phyloP scores from a whole-genome alignment of 257 asterid species.

The Plantago elongata region DNA sequence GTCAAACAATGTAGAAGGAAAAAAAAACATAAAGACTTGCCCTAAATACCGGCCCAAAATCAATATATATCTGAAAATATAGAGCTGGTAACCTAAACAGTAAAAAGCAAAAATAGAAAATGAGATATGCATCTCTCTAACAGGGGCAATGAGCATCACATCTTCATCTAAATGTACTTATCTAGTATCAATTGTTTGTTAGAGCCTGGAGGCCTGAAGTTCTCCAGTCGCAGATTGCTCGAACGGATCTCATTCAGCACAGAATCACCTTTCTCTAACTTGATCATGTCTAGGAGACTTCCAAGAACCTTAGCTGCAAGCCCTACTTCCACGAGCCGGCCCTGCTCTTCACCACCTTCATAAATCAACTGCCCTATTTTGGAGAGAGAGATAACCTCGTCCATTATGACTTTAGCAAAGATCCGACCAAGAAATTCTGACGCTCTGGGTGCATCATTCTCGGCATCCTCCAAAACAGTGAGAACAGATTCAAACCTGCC shows the following conservation, averaged over 20 bases:
- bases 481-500: slow-evolving; percentile 61
- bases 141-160: slow-evolving; percentile 23
- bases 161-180: slow-evolving; percentile 33
- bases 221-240: slow-evolving; percentile 35
- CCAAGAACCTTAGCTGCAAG: slow-evolving; percentile 58
- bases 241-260: slow-evolving; percentile 43
- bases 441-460: slow-evolving; percentile 67
- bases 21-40: slow-evolving; percentile 16
- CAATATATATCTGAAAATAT: slow-evolving; percentile 22
- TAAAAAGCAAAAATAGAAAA: not conserved
- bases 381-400: slow-evolving; percentile 40
- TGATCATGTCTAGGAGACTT: slow-evolving; percentile 37
- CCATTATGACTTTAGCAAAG: slow-evolving; percentile 39
- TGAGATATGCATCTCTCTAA: slow-evolving; percentile 19
- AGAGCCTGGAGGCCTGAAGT: slow-evolving; percentile 42
- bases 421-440: slow-evolving; percentile 52
- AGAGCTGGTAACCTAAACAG: slow-evolving; percentile 20
- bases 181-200: slow-evolving; percentile 33
- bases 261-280: slow-evolving; percentile 55
- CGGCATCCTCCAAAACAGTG: slow-evolving; percentile 56
- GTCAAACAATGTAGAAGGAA: slow-evolving; percentile 16
- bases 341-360: slow-evolving; percentile 56
- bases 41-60: slow-evolving; percentile 21
- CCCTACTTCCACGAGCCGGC: slow-evolving; percentile 49
- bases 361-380: slow-evolving; percentile 39